Percentiles rank a stretch among this genome's conserved stretches.
Conservation (phyloP, 2,329 filamentous ascomycete species). For the Botrytis squamosa region DNA sequence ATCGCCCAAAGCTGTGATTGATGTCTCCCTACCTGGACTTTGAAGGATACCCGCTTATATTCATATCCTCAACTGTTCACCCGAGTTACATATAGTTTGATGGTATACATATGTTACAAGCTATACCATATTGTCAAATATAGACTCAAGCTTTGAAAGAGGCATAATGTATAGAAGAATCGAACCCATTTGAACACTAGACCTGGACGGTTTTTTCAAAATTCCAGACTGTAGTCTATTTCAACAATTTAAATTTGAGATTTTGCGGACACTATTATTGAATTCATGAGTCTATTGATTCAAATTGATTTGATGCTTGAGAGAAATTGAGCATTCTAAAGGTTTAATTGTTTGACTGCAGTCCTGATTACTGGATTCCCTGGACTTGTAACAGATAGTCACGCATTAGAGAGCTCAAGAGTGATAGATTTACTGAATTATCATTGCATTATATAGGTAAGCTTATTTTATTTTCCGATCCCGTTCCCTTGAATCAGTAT, state of each 20-base stretch:
- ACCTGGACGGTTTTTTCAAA: fast-evolving
- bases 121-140: not conserved
- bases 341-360: not conserved
- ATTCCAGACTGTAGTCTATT: too few species aligned
- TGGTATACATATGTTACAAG: not conserved
- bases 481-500: too few species aligned
- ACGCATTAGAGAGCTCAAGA: too few species aligned
- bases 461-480: too few species aligned
- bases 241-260: not conserved
- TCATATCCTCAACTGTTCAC: not conserved
- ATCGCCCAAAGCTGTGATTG: too few species aligned
- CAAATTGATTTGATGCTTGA: not conserved
- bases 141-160: not conserved
- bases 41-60: not conserved
- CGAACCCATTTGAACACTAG: too few species aligned
- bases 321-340: not conserved
- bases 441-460: too few species aligned
- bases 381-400: not conserved
- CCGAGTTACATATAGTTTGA: not conserved
- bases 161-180: too few species aligned
- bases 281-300: not conserved
- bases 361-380: not conserved
- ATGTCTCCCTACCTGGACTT: too few species aligned
- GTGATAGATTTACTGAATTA: too few species aligned
- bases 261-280: not conserved